phyloP scores from a whole-genome alignment of 2,329 filamentous ascomycete species.

The Rachicladosporium sp. region DNA sequence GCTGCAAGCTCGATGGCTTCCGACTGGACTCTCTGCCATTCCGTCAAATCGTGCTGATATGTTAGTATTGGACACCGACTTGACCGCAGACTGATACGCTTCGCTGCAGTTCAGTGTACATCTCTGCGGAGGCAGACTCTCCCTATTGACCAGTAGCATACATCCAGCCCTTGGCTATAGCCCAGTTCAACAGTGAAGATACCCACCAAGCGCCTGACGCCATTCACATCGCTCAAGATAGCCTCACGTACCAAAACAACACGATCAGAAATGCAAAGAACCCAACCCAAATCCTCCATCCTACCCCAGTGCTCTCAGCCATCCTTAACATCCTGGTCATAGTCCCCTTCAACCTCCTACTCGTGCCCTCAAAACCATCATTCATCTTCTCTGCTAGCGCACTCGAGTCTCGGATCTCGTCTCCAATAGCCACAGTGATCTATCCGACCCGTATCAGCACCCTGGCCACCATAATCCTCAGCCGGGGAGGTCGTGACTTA shows the following conservation, averaged over 20 bases:
- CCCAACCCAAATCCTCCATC: conserved; percentile 84
- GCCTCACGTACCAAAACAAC: conserved; percentile 86
- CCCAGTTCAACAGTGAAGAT: no score
- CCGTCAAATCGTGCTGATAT: no score
- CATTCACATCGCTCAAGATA: conserved; percentile 33
- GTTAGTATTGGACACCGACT: no score
- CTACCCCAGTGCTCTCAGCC: conserved; percentile 86
- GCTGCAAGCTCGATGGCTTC: not conserved
- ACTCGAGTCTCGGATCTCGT: conserved; percentile 85
- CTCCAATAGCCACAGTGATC: conserved; percentile 87
- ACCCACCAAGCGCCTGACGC: no score
- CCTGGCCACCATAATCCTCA: no score
- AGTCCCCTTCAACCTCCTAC: conserved; percentile 69
- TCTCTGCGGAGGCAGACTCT: no score
- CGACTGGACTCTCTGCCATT: no score
- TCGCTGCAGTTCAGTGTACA: no score
- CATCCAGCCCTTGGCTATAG: no score
- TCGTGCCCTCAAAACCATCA: conserved; percentile 77
- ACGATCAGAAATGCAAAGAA: conserved; percentile 78
- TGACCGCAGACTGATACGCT: no score
- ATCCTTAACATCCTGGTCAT: conserved; percentile 97
- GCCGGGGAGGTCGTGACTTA: no score
- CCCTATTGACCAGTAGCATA: no score
- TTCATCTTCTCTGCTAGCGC: conserved; percentile 92
- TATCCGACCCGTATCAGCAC: conserved; percentile 24